Conservation (phyloP, 2,329 filamentous ascomycete species). For the Epichloe bromicola region DNA sequence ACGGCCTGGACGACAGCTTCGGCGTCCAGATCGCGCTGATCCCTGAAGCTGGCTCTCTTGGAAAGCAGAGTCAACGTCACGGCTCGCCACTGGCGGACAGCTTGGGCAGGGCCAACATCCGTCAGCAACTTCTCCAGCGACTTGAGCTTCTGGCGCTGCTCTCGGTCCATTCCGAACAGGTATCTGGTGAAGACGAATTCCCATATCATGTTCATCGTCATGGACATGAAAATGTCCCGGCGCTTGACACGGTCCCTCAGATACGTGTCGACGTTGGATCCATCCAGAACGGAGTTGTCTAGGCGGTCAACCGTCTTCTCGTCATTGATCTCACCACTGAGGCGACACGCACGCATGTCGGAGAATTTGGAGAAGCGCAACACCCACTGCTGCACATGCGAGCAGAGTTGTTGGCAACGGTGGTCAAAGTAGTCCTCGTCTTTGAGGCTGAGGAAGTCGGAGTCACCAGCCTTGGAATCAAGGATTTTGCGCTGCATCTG, state of each 20-base stretch:
- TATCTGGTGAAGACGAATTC: slow-evolving; percentile 97
- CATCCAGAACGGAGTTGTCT: slow-evolving; percentile 88
- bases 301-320: slow-evolving; percentile 90
- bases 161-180: slow-evolving; percentile 95
- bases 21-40: slow-evolving; percentile 77
- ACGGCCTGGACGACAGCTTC: slow-evolving; percentile 86
- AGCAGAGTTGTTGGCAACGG: slow-evolving; percentile 86
- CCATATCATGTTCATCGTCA: slow-evolving; percentile 99
- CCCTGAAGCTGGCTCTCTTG: slow-evolving; percentile 63
- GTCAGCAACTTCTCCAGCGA: slow-evolving; percentile 80
- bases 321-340: slow-evolving; percentile 73
- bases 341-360: slow-evolving; percentile 74
- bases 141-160: slow-evolving; percentile 96
- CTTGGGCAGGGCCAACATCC: slow-evolving; percentile 74
- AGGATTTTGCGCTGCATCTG: slow-evolving; percentile 41
- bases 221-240: slow-evolving; percentile 94
- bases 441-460: slow-evolving; percentile 60
- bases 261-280: slow-evolving; percentile 80
- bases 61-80: slow-evolving; percentile 85
- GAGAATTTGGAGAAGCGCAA: slow-evolving; percentile 96
- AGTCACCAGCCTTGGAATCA: slow-evolving; percentile 45
- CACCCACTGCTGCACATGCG: slow-evolving; percentile 96
- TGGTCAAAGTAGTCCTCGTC: slow-evolving; percentile 95
- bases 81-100: slow-evolving; percentile 95
- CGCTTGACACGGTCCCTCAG: slow-evolving; percentile 78